Evolutionary conservation across 306 rosid species (phyloP), one percentile per base, ranked within the genome.

Genomic region (Trifolium dubium): DNA sequence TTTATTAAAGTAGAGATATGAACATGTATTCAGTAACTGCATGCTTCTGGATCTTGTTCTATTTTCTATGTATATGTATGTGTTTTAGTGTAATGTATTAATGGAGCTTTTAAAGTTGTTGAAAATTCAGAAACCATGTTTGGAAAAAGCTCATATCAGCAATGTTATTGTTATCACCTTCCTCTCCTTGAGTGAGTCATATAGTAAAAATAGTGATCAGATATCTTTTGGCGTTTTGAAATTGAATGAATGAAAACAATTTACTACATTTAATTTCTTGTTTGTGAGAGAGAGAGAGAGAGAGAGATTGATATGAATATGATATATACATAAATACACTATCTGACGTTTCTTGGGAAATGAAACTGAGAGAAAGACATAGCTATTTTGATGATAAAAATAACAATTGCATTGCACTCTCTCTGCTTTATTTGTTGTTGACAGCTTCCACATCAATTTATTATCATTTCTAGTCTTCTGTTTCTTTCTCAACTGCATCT

Each of bases 291-390:
- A 67, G 73, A 81, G 64, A 29, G 79, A 41, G 4, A 63, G 65
- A 3, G 62, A 18, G 54, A 0, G 59, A 8, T 10, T 50, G 18
- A 51, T 51, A 53, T 53, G 59, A 53, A 23, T 15, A 17, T 17
- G 29, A 51, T 10, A 41, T 10, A 41, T 85, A 70, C 82, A 84
- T 88, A 82, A 46, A 80, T 82, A 79, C 74, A 82, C 69, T 72
- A 59, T 84, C 87, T 86, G 90, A 88, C 85, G 34, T 55, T 58
- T 86, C 77, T 88, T 73, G 92, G 96, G 92, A 90, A 90, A 86
- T 86, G 92, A 81, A 84, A 84, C 73, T 77, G 66, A 79, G 83
- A 76, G 79, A 69, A 69, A 73, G 77, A 73, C 77, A 73, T 23
- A 60, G 3, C 66, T 60, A 60, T 60, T 60, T 31, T 60, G 12